Evolutionary conservation across 345 rosid species (phyloP).

Genomic region (Linum trigynum): DNA sequence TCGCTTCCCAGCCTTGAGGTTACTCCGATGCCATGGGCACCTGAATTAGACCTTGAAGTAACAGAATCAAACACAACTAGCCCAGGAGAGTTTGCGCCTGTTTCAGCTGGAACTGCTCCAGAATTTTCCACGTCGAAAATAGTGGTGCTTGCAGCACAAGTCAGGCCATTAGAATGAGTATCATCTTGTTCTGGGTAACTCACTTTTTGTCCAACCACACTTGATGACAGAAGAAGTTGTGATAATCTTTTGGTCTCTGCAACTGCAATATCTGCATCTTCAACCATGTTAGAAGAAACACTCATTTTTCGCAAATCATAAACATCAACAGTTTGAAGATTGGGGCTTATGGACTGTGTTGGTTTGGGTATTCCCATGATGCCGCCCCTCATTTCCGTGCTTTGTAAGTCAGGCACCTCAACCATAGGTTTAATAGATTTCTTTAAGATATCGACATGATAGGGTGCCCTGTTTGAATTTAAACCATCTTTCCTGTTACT

Average conservation of each 20-base stretch:
- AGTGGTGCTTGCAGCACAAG: constrained; percentile 1
- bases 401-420: not conserved
- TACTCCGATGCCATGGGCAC: not conserved
- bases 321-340: not conserved
- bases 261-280: not conserved
- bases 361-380: not conserved
- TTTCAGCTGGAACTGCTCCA: constrained; percentile 1
- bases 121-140: not conserved
- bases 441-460: not conserved
- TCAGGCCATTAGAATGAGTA: not conserved
- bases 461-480: not conserved
- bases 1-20: not conserved
- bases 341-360: not conserved
- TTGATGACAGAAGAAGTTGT: not conserved
- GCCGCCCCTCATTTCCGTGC: not conserved
- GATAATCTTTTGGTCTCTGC: not conserved
- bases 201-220: not conserved
- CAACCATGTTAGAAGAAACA: not conserved
- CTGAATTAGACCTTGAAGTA: not conserved
- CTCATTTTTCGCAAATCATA: not conserved
- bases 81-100: not conserved
- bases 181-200: not conserved
- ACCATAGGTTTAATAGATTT: not conserved
- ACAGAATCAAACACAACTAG: not conserved
- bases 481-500: not conserved